Evolutionary conservation across 1,139 yeast genomes (phyloP), one percentile per base, ranked within the genome.

Genomic region (Sugiyamaella grinbergsii): DNA sequence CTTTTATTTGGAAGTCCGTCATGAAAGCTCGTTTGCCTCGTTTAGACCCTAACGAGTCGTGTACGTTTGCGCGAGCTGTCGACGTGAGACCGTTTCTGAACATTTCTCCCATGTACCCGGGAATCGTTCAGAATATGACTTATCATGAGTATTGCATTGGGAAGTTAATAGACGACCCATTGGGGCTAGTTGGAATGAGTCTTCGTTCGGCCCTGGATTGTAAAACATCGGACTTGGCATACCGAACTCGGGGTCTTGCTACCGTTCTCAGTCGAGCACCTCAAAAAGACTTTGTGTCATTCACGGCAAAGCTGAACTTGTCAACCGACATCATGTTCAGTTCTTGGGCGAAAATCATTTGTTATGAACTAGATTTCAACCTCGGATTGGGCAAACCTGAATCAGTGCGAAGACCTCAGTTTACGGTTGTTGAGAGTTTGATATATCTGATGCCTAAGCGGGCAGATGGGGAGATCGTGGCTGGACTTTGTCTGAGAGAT

Each of bases 321-420:
- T 5, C 47, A 1, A 26, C 33, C 18, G 60, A 45, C 23, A 28
- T 57, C 18, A 50, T 49, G 52, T 39, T 57, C 2, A 57, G 60
- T 36, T 57, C 60, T 8, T 57, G 60, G 60, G 47, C 55, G 13
- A 54, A 52, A 39, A 44, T 42, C 10, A 29, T 50, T 22, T 41
- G 40, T 31, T 50, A 50, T 28, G 42, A 34, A 5, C 44, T 55
- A 2, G 60, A 57, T 37, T 56, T 57, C 43, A 45, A 41, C 39
- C 46, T 56, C 2, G 53, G 52, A 8, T 41, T 55, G 18, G 60
- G 60, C 7, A 53, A 29, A 18, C 60, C 60, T 2, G 52, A 41
- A 32, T 38, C 51, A 3, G 52, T 56, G 2, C 48, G 56, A 13
- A 43, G 60, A 18, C 60, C 60, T 8, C 50, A 37, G 29, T 57